Evolutionary conservation across 192 early-diverging fungal species (phyloP).

Genomic region (Mortierella alpina): DNA sequence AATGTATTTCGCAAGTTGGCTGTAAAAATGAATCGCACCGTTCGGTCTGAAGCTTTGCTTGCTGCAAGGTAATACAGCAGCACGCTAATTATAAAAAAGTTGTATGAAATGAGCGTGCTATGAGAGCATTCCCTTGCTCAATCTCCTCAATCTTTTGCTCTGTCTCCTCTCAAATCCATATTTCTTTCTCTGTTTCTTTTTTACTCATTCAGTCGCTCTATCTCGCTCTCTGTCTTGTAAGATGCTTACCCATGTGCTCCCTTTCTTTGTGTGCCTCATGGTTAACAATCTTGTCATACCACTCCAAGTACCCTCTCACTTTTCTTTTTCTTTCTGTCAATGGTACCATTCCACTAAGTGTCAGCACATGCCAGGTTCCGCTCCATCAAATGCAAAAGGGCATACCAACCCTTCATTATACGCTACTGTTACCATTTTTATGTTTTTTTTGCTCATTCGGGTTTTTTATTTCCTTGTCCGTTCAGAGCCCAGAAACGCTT

Average conservation of each 20-base stretch:
- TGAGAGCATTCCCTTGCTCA: slow-evolving; percentile 10
- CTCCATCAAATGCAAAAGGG: too few species aligned
- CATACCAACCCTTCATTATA: too few species aligned
- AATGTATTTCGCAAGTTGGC: not conserved
- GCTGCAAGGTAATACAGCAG: too few species aligned
- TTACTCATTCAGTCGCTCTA: not conserved
- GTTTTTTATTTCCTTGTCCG: too few species aligned
- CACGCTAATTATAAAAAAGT: slow-evolving; percentile 10
- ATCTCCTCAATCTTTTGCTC: not conserved
- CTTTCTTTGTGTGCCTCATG: too few species aligned
- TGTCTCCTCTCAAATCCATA: not conserved
- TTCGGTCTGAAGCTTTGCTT: too few species aligned
- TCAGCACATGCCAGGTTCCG: too few species aligned
- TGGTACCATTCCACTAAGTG: not conserved
- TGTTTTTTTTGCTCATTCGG: too few species aligned
- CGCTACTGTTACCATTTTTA: too few species aligned
- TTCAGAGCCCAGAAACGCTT: too few species aligned
- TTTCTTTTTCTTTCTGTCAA: not conserved
- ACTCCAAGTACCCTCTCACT: not conserved
- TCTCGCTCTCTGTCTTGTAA: not conserved
- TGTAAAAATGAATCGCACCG: not conserved
- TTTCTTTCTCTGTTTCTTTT: slow-evolving; percentile 2
- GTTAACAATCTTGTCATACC: too few species aligned
- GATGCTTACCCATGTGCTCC: too few species aligned
- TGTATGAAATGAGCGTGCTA: slow-evolving; percentile 43